A percentile compares a stretch with the other conserved stretches of the same genome.
Evolutionary conservation across 139 green algal genomes (phyloP).

Genomic region (Closterium sp.): DNA sequence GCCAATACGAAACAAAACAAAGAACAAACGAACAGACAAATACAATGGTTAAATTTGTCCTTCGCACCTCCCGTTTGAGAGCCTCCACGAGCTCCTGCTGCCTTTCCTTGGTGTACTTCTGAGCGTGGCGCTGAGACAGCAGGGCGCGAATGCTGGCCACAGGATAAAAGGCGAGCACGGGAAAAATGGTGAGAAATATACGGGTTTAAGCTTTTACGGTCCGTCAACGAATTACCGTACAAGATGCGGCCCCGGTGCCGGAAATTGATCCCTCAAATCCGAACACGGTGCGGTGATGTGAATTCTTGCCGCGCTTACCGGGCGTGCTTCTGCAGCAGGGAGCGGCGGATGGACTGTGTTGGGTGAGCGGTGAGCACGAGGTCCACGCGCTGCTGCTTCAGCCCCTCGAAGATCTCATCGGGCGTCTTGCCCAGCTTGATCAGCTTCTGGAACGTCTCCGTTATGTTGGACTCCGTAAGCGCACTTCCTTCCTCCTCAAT

Average conservation of each 20-base stretch:
- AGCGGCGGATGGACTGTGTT: slow-evolving; percentile 44
- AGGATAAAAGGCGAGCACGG: background rate
- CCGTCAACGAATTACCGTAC: background rate
- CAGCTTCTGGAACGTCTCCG: slow-evolving; percentile 48
- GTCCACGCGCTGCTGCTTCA: slow-evolving; percentile 42
- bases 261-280: too few relatives aligned
- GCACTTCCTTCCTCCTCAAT: slow-evolving; percentile 38
- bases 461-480: slow-evolving; percentile 46
- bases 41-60: background rate
- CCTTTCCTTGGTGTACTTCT: slow-evolving; percentile 12
- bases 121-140: slow-evolving; percentile 13
- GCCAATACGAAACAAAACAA: background rate
- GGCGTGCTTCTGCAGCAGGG: slow-evolving; percentile 42
- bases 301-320: slow-evolving; percentile 20
- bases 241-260: background rate
- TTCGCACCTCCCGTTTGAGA: slow-evolving; percentile 8
- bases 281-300: too few relatives aligned
- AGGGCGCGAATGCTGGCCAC: slow-evolving; percentile 26
- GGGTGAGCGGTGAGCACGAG: slow-evolving; percentile 50
- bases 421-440: slow-evolving; percentile 41
- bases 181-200: background rate
- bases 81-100: slow-evolving; percentile 11
- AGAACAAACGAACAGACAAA: background rate
- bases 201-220: background rate
- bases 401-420: slow-evolving; percentile 36